Conservation (phyloP, 2,329 filamentous ascomycete species). For the Scedosporium apiospermum region DNA sequence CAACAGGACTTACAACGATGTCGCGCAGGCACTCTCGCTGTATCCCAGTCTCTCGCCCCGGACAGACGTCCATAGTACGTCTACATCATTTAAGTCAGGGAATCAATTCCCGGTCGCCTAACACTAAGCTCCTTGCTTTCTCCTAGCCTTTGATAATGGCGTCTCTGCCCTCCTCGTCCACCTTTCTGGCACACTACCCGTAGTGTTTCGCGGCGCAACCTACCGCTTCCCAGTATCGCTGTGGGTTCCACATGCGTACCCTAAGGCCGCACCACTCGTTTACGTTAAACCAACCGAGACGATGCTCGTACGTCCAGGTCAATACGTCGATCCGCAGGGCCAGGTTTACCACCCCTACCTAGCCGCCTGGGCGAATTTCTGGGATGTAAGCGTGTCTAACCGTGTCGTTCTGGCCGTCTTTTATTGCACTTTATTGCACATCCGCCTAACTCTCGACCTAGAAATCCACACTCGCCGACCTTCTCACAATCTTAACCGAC, state of each 20-base stretch:
- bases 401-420: too few species aligned
- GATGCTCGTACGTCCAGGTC: constrained; percentile 84
- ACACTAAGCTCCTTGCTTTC: constrained; percentile 14
- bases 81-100: not conserved
- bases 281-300: constrained; percentile 83
- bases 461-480: constrained; percentile 79
- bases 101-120: not conserved
- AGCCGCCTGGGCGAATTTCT: constrained; percentile 78
- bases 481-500: constrained; percentile 71
- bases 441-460: constrained; percentile 21
- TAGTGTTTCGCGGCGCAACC: constrained; percentile 75
- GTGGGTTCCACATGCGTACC: constrained; percentile 91
- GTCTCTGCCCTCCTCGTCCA: constrained; percentile 77
- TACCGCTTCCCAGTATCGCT: constrained; percentile 88
- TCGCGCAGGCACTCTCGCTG: constrained; percentile 70
- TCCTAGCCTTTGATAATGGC: constrained; percentile 77
- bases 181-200: constrained; percentile 81
- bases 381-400: constrained; percentile 62
- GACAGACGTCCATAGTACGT: constrained; percentile 90
- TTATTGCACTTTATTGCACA: too few species aligned
- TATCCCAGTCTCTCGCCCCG: constrained; percentile 73
- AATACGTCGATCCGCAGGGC: constrained; percentile 90
- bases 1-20: constrained; percentile 85
- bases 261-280: constrained; percentile 71
- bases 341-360: constrained; percentile 94